Evolutionary conservation across 768 basidiomycete species (phyloP), one percentile per base, ranked within the genome.

Genomic region (Macrolepiota fuliginosa): DNA sequence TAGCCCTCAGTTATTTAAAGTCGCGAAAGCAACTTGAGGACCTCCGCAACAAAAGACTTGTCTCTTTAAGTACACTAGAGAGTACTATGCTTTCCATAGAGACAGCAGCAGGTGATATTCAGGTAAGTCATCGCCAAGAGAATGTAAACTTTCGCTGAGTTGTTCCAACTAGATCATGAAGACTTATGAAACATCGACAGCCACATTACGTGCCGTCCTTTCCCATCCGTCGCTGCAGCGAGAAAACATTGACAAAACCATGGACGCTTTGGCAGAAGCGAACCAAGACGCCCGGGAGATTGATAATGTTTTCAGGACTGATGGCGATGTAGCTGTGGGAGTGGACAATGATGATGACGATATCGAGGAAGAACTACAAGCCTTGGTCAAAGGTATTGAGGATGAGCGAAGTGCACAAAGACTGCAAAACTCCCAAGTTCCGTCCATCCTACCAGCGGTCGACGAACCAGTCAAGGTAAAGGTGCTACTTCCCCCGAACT

Each of bases 201-300:
- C 82, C 5, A 94, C 95, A 0, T 78, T 98, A 5, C 83, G 82
- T 13, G 74, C 85, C 0, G 85, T 98, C 47, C 83, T 98, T 1
- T 77, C 88, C 7, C 87, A 96, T 66, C 94, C 95, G 0, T 86
- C 86, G 0, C 77, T 98, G 12, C 86, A 89, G 63, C 82, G 85
- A n/a, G 88, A 88, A 15, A 82, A 81, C 54, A 85, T 98, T 51
- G 91, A 96, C 60, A 81, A 85, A 66, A 96, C 94, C 2, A 88
- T 96, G 84, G 92, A 95, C 25, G 89, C 88, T 9, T 80, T 98
- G 66, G 89, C 91, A 0, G 89, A 90, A 63, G 91, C 90, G 1
- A 89, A 92, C 64, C 84, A 88, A 0, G 88, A 94, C 68, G 92
- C 93, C 46, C 80, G 79, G 40, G 95, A 97, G 66, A 79, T 97